Evolutionary conservation across 2,329 filamentous ascomycete species (phyloP).

Genomic region (Daldinia sp.): DNA sequence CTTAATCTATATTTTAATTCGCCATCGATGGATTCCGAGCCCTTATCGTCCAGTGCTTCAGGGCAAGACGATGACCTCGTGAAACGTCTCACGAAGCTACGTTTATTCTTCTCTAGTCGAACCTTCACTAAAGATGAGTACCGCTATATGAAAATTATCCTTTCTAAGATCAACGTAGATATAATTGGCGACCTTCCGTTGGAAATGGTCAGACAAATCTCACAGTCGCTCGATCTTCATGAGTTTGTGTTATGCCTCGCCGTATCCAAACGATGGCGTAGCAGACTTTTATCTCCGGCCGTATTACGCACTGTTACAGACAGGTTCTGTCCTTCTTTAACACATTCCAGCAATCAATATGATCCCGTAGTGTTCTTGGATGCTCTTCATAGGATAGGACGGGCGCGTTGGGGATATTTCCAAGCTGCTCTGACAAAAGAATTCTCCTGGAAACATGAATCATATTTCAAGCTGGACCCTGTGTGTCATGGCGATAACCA

Average conservation of each 20-base stretch:
- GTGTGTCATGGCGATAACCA: constrained; percentile 24
- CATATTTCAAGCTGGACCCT: constrained; percentile 36
- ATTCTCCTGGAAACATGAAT: constrained; percentile 29
- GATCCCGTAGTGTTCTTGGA: constrained; percentile 19
- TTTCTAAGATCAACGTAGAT: constrained; percentile 32
- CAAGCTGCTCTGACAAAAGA: constrained; percentile 3
- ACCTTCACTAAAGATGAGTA: constrained; percentile 35
- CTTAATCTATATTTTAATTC: neutral
- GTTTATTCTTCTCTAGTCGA: constrained; percentile 29
- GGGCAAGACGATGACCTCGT: neutral
- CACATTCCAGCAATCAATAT: constrained; percentile 1
- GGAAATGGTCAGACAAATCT: constrained; percentile 42
- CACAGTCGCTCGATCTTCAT: constrained; percentile 24
- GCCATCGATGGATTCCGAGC: constrained; percentile 16
- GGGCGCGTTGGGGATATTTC: constrained; percentile 1
- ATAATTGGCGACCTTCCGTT: constrained; percentile 44
- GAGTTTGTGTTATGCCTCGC: constrained; percentile 42
- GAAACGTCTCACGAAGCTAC: constrained; percentile 27
- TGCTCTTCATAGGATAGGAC: constrained; percentile 28
- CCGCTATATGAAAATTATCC: constrained; percentile 43
- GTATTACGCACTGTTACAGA: constrained; percentile 30
- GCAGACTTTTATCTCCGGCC: constrained; percentile 40
- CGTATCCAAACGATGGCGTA: constrained; percentile 46
- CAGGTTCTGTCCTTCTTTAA: constrained; percentile 40
- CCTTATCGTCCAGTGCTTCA: neutral